Conservation (phyloP, 345 rosid species). For the Pistacia atlantica region DNA sequence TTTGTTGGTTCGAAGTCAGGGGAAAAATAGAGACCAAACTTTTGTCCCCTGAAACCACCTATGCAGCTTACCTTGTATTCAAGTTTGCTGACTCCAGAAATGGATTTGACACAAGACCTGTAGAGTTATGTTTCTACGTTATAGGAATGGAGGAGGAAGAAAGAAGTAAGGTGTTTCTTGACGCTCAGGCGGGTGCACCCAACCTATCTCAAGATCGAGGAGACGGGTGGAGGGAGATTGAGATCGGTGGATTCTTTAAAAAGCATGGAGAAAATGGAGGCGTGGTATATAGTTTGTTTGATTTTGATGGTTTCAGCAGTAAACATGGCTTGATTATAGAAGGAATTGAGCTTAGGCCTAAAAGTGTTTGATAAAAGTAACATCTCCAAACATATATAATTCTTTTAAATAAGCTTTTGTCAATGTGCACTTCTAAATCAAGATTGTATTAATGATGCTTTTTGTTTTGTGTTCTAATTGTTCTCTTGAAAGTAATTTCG, state of each 20-base stretch:
- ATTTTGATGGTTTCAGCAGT: background rate
- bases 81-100: background rate
- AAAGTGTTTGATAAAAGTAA: background rate
- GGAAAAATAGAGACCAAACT: slow-evolving; percentile 15
- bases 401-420: too few species aligned
- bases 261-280: slow-evolving; percentile 32
- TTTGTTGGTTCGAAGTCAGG: background rate
- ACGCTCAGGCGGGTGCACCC: background rate
- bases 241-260: slow-evolving; percentile 34
- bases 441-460: too few species aligned
- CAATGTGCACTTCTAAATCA: too few species aligned
- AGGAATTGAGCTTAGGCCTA: slow-evolving; percentile 52
- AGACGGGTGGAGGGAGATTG: slow-evolving; percentile 4
- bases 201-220: background rate
- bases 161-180: background rate
- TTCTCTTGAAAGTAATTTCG: too few species aligned
- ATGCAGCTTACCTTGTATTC: slow-evolving; percentile 30
- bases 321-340: slow-evolving; percentile 34
- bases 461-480: too few species aligned
- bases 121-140: slow-evolving; percentile 10
- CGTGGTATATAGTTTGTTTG: slow-evolving; percentile 24
- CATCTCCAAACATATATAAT: too few species aligned
- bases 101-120: slow-evolving; percentile 10
- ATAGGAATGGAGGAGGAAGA: background rate
- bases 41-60: slow-evolving; percentile 26